Evolutionary conservation across 2,329 filamentous ascomycete genomes (phyloP).

Genomic region (Aciculosporium take): DNA sequence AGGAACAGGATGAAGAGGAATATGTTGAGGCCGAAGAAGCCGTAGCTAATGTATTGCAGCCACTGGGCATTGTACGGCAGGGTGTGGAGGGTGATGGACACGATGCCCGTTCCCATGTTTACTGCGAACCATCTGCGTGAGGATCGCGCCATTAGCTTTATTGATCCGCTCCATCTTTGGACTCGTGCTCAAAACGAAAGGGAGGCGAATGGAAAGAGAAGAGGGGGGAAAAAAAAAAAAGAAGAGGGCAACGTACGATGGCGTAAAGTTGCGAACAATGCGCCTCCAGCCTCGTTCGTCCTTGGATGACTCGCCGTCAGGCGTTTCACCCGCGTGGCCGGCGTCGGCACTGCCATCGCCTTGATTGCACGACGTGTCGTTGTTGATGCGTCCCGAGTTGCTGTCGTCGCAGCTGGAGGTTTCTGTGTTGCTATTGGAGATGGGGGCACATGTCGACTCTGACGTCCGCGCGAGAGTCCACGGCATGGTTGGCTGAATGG

Average conservation of each 20-base stretch:
- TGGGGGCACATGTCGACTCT: neutral
- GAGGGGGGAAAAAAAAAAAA: neutral
- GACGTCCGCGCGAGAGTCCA: neutral
- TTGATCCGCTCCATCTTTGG: neutral
- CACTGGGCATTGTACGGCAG: constrained; percentile 46
- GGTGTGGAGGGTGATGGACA: constrained; percentile 45
- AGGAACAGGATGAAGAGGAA: constrained; percentile 41
- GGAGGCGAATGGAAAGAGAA: neutral
- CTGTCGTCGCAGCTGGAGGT: neutral
- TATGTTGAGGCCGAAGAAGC: constrained; percentile 47
- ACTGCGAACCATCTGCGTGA: constrained; percentile 38
- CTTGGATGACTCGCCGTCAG: constrained; percentile 14
- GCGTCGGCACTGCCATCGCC: neutral
- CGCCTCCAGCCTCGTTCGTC: constrained; percentile 27
- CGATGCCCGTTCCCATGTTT: constrained; percentile 55
- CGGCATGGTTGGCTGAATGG: too few relatives aligned
- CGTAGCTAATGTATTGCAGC: constrained; percentile 43
- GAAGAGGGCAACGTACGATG: constrained; percentile 33
- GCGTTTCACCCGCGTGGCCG: constrained; percentile 4
- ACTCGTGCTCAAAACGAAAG: too few relatives aligned
- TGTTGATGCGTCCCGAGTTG: neutral
- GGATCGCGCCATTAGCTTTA: neutral
- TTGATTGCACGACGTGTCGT: neutral
- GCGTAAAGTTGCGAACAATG: constrained; percentile 38
- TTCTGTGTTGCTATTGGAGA: neutral